phyloP scores from a whole-genome alignment of 1,139 yeast genomes.

The Komagataea norvegica region DNA sequence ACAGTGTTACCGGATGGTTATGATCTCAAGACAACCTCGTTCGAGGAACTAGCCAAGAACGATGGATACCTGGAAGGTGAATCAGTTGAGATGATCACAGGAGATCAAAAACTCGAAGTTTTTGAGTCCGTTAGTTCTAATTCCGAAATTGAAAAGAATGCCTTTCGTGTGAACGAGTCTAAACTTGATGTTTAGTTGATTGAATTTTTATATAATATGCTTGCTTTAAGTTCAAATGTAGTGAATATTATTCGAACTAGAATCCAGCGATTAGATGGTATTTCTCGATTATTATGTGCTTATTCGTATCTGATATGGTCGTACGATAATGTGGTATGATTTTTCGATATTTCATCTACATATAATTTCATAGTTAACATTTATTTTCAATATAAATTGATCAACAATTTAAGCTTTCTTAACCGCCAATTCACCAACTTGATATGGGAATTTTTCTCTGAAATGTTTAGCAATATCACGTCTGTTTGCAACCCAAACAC shows the following conservation, averaged over 20 bases:
- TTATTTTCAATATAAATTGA: too few relatives aligned
- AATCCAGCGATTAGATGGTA: too few relatives aligned
- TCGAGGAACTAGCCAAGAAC: constrained; percentile 3
- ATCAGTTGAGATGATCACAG: constrained; percentile 7
- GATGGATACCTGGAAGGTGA: constrained; percentile 9
- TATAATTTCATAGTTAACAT: too few relatives aligned
- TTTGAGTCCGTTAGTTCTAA: constrained; percentile 3
- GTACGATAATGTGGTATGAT: too few relatives aligned
- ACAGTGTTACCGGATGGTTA: constrained; percentile 3
- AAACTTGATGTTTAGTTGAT: constrained; percentile 2
- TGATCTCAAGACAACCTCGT: constrained; percentile 4
- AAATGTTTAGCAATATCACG: constrained; percentile 34
- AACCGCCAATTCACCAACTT: constrained; percentile 4
- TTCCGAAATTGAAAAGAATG: constrained; percentile 1
- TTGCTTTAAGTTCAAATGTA: too few relatives aligned
- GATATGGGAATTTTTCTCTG: constrained; percentile 26
- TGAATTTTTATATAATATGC: too few relatives aligned
- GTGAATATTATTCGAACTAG: too few relatives aligned
- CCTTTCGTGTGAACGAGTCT: not conserved
- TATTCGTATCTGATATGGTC: not conserved
- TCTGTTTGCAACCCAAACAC: constrained; percentile 37
- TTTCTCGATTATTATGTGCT: not conserved
- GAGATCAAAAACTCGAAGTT: constrained; percentile 1
- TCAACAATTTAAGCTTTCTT: not conserved
- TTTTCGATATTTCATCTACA: too few relatives aligned